Percentiles rank a stretch among this genome's conserved stretches.
These are phyloP conservation scores for Crotalaria pallida DNA, from an alignment of 306 rosid species.

Conservation along the genomic window DNA sequence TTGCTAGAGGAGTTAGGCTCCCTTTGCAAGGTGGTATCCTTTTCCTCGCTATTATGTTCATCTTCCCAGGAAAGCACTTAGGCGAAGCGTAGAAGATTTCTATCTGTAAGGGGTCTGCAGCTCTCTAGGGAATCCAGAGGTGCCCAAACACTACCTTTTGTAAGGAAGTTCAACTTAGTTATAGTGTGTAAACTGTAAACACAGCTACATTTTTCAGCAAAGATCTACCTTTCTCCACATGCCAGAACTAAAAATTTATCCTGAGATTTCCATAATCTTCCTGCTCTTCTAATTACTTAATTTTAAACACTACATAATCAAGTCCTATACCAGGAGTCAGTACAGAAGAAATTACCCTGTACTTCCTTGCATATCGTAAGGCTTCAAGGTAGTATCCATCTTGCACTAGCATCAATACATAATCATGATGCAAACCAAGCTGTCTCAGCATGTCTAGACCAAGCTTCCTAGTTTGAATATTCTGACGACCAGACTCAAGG, in stretches of 20 bases:
- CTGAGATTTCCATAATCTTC: slow-evolving; percentile 1
- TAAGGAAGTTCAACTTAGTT: background rate
- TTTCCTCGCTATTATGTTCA: background rate
- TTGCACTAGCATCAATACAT: slow-evolving; percentile 70
- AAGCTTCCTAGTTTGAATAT: slow-evolving; percentile 66
- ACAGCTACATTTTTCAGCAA: slow-evolving; percentile 10
- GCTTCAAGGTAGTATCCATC: slow-evolving; percentile 94
- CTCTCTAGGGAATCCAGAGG: background rate
- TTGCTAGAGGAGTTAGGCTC: background rate
- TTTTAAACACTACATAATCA: background rate
- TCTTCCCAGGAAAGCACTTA: background rate
- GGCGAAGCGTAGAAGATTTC: background rate
- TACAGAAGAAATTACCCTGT: slow-evolving; percentile 50
- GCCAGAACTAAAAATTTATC: background rate
- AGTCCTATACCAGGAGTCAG: slow-evolving; percentile 1
- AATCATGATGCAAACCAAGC: slow-evolving; percentile 88
- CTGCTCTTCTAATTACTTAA: background rate
- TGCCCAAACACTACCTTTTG: background rate
- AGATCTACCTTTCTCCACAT: background rate
- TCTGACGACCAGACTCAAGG: slow-evolving; percentile 79
- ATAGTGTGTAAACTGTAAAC: background rate
- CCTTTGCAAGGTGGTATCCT: background rate
- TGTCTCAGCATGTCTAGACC: slow-evolving; percentile 94
- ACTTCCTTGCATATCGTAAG: slow-evolving; percentile 71
- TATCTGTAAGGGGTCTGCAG: slow-evolving; percentile 4